These are phyloP conservation scores for Carex cristatella DNA, from an alignment of 176 grass and related monocot species.

Conservation along the genomic window DNA sequence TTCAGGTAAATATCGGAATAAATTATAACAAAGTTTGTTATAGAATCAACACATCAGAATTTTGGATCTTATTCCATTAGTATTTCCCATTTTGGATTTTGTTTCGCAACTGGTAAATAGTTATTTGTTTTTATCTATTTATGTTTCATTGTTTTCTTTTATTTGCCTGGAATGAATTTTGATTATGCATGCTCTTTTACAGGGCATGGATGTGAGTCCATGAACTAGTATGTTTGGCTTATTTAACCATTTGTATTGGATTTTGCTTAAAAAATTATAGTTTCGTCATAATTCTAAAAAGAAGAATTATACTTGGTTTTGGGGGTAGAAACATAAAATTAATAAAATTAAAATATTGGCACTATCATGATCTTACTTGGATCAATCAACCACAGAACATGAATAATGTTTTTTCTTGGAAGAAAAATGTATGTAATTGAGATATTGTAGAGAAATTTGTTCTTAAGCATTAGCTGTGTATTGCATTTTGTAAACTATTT, in stretches of 20 bases:
- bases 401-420: conserved; percentile 3
- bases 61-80: conserved; percentile 72
- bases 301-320: neutral
- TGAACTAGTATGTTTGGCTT: neutral
- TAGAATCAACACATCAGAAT: neutral
- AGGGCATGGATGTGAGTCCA: neutral
- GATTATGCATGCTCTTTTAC: neutral
- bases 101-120: conserved; percentile 79
- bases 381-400: neutral
- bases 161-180: neutral
- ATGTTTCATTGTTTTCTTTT: too few species aligned
- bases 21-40: neutral
- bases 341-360: neutral
- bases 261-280: neutral
- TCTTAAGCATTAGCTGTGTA: neutral
- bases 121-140: conserved; percentile 5
- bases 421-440: neutral
- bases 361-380: neutral
- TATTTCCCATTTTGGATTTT: conserved; percentile 90
- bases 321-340: neutral
- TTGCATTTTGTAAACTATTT: neutral
- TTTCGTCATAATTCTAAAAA: neutral
- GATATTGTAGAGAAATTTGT: neutral
- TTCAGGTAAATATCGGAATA: conserved; percentile 68
- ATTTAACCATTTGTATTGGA: neutral